Base-by-base conservation (phyloP, 495 filamentous ascomycete genomes). In the Cercophora scortea region DNA sequence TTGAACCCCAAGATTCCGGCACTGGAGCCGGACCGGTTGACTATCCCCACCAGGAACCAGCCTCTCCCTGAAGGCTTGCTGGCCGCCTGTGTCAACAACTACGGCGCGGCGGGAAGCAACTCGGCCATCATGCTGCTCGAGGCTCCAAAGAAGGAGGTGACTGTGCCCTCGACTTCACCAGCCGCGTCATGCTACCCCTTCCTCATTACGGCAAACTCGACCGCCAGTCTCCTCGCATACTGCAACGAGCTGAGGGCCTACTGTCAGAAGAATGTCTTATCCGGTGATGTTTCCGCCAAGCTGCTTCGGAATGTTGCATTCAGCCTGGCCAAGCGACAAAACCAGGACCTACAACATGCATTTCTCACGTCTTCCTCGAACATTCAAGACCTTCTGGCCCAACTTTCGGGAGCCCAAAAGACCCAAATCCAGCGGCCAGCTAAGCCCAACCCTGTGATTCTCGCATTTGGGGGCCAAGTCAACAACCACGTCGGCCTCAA, bases 1-100 rank as follows among this genome's bases (percentile, higher is more conserved):
- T 33, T 76, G 12, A 80, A 78, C 50, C 76, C 74, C 0, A 64
- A 62, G 39, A 68, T 77, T 10, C 41, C 58, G 1, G 34, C 68
- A 10, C 46, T 64, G 5, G 55, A 53, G 11, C 48, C 63, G 9
- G 75, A 79, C 36, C 64, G 60, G 0, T 64, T 82, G 16, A 54
- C 61, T n/a, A 66, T 80, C 32, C 32, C 57, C 3, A 72, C 25
- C 25, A 57, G 0, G 41, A 53, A 8, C 5, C 65, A 0, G 25
- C 25, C 25, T 25, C 25, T 25, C 5, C 25, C 25, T 25, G 25
- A 2, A 25, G 25, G 25, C 25, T 25, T 25, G 25, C 25, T 25
- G 25, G 42, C 46, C 9, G 59, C 56, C 15, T 42, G 54, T 9
- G 50, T 66, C 32, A 66, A 70, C 42, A 66, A 59, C 47, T 67